Evolutionary conservation across 441 rosid species (phyloP), one percentile per base, ranked within the genome.

Genomic region (Adansonia gregorii): DNA sequence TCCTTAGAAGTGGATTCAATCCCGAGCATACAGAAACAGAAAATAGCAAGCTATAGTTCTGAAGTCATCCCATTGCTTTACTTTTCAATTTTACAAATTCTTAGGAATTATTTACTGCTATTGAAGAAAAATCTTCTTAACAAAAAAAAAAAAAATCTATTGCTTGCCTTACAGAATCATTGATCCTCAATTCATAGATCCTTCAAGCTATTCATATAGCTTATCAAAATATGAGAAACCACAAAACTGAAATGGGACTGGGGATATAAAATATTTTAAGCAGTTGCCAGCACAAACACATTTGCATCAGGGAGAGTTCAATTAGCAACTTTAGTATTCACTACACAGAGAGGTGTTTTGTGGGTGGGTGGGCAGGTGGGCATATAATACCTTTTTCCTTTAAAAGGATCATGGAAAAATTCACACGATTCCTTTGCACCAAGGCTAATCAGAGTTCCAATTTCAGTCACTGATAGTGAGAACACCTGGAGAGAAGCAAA

Each of bases 341-440:
- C 9, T 59, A 59, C 27, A 59, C 35, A 59, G 39, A 22, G 39
- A 31, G 15, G 39, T 59, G 64, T 22, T 35, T 59, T 22, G 64
- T 11, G 31, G 7, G 52, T 19, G 51, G 12, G 31, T 10, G 52
- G 14, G n/a, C 11, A 15, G 17, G 24, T 11, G 31, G 54, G 54
- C 27, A 31, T 31, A 20, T 8, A 8, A 64, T 90, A 94, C 99
- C 97, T 89, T 83, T 82, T 95, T 73, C 98, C 97, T 83, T 87
- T 95, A 49, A 82, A 82, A 27, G 97, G 97, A 78, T 95, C 97
- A 78, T 95, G 98, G 72, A 92, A 94, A 86, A 95, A 92, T 48
- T 95, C 97, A 59, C 95, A 94, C 3, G 97, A 92, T 73, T 89
- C 99, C 75, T 78, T 89, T 43, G 89, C 78, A 55, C 97, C 92